Base-by-base conservation (phyloP, 441 rosid genomes). In the Adansonia grandidieri region DNA sequence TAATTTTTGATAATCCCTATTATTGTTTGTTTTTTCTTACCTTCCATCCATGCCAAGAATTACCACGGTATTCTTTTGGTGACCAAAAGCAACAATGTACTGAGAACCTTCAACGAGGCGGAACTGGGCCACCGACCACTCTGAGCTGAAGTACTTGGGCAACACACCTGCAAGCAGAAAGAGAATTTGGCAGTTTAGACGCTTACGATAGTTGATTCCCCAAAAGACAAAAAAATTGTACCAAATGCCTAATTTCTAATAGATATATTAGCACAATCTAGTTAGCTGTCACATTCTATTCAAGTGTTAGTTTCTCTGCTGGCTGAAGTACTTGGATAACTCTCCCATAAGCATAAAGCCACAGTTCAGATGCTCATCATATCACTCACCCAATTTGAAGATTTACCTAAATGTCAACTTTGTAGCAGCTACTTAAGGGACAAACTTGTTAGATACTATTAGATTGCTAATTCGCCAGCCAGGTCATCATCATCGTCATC, bases 21-120 rank as follows among this genome's bases (percentile, higher is more conserved):
- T 10, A 56, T 37, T 40, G 14, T 68, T 67, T 32, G 14, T 22
- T 5, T 51, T 68, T 62, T 57, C 82, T 81, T 86, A 92, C 99
- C 99, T 94, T 78, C 99, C 99, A 85, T 93, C 98, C 85, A 92
- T 84, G 83, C 99, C 98, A 77, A 96, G 91, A 80, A 96, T 91
- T 58, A 94, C 88, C 28, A 96, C 92, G 0, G 97, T 96, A 80
- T 94, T 91, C 87, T 90, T 92, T 74, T 89, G 90, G 77, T 93
- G 99, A 58, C 99, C 97, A 83, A 96, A 96, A 61, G 98, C 98
- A 74, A 91, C 99, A 77, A 89, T 81, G 85, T 91, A 91, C 10
- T 88, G 92, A 66, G 90, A 91, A 67, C 97, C 97, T 83, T 95
- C 98, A 37, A 86, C 85, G 82, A 95, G 88, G 54, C 89, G 90